Evolutionary conservation across 371 early-diverging fungal genomes (phyloP).

Genomic region (Apophysomyces sp.): DNA sequence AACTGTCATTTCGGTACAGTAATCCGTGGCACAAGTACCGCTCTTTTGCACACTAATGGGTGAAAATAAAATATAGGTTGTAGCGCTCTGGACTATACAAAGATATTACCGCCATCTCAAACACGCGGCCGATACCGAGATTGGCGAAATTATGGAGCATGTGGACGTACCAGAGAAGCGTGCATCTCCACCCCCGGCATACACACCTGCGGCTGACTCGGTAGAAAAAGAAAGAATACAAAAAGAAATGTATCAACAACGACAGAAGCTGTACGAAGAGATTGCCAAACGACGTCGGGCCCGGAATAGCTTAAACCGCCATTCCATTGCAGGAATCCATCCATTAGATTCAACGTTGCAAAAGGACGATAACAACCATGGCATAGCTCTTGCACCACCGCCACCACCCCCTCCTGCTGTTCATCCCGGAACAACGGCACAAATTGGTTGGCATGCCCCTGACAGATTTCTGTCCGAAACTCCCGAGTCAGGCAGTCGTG

Average conservation of each 20-base stretch:
- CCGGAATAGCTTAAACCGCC: not conserved
- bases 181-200: not conserved
- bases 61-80: not conserved
- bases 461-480: not conserved
- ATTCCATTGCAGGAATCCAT: conserved; percentile 5
- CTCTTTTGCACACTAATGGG: not conserved
- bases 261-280: conserved; percentile 10
- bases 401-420: conserved; percentile 8
- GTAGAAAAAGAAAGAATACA: not conserved
- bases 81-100: not conserved
- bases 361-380: not conserved
- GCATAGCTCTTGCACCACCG: not conserved
- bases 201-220: not conserved
- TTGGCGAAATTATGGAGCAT: not conserved
- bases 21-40: not conserved
- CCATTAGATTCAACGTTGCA: conserved; percentile 14
- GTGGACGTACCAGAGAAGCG: not conserved
- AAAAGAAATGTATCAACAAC: conserved; percentile 1
- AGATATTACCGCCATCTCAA: not conserved
- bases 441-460: not conserved
- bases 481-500: not conserved
- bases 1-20: conserved; percentile 1
- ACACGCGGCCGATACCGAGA: not conserved
- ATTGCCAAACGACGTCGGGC: conserved; percentile 6
- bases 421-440: not conserved